phyloP scores from a whole-genome alignment of 2,329 filamentous ascomycete genomes.

The Sordariomycetes sp. region DNA sequence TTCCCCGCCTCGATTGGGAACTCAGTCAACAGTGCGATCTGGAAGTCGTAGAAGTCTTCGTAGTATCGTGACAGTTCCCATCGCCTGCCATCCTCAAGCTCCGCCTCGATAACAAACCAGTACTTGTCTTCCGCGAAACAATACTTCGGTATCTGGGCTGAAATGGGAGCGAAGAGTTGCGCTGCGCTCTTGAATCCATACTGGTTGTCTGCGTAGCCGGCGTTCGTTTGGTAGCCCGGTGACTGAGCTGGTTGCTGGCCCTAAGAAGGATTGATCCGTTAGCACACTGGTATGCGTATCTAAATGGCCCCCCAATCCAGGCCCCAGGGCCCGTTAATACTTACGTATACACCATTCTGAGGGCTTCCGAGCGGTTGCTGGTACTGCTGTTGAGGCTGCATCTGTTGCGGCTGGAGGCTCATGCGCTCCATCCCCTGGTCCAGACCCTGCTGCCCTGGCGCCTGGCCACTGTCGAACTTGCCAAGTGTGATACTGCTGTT shows the following conservation, averaged over 20 bases:
- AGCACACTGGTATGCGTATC: not conserved
- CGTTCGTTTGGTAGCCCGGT: slow-evolving; percentile 1
- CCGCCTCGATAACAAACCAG: slow-evolving; percentile 93
- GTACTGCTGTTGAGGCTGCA: slow-evolving; percentile 3
- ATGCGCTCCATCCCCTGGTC: slow-evolving; percentile 48
- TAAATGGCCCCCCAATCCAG: not conserved
- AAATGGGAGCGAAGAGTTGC: slow-evolving; percentile 63
- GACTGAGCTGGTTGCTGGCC: slow-evolving; percentile 24
- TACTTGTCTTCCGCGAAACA: slow-evolving; percentile 97
- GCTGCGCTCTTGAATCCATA: slow-evolving; percentile 26
- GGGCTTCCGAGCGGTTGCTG: not conserved
- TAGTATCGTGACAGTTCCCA: slow-evolving; percentile 95
- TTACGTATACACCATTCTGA: slow-evolving; percentile 5
- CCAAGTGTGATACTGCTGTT: slow-evolving; percentile 96
- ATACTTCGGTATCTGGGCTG: slow-evolving; percentile 81
- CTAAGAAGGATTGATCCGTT: slow-evolving; percentile 1
- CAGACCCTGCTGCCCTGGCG: slow-evolving; percentile 31
- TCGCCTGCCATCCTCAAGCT: slow-evolving; percentile 78
- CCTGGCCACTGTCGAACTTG: slow-evolving; percentile 60
- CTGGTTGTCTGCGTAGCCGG: not conserved
- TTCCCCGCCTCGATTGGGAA: slow-evolving; percentile 92
- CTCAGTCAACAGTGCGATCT: slow-evolving; percentile 84
- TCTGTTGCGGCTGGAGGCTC: slow-evolving; percentile 18
- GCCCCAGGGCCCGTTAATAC: not conserved
- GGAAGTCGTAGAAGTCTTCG: slow-evolving; percentile 98